Evolutionary conservation across 2,329 filamentous ascomycete genomes (phyloP).

Genomic region (Gaeumannomyces tritici): DNA sequence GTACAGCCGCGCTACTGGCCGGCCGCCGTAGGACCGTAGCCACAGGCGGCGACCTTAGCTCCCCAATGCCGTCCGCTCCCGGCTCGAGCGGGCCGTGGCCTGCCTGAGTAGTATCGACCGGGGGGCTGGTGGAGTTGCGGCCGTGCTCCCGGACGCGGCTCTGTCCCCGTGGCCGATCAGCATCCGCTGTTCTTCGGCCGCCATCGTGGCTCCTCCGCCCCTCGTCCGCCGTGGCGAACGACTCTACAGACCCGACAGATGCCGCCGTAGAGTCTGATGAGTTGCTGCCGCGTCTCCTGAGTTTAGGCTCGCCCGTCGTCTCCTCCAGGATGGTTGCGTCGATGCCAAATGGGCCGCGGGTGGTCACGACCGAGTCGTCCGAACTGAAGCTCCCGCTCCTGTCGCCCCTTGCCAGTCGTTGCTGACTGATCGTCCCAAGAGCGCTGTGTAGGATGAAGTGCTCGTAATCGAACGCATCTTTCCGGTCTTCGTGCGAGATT

Average conservation of each 20-base stretch:
- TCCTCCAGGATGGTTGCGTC: not conserved
- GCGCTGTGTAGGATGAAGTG: constrained; percentile 92
- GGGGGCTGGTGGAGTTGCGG: not conserved
- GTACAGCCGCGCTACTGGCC: constrained; percentile 26
- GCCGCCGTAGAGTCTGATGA: constrained; percentile 12
- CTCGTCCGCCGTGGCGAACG: constrained; percentile 49
- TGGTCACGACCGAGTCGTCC: constrained; percentile 52
- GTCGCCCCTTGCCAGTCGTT: constrained; percentile 31
- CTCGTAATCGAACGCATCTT: constrained; percentile 94
- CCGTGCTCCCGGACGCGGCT: not conserved
- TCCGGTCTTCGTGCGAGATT: constrained; percentile 80
- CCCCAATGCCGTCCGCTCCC: not conserved
- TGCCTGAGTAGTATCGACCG: not conserved
- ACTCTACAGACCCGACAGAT: constrained; percentile 35
- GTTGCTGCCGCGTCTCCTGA: constrained; percentile 9
- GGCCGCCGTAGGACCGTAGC: constrained; percentile 31
- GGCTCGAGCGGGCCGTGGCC: not conserved
- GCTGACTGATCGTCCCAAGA: constrained; percentile 64
- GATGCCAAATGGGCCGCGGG: constrained; percentile 33
- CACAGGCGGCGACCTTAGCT: constrained; percentile 6
- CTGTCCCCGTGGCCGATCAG: not conserved
- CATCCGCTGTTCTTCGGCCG: constrained; percentile 1
- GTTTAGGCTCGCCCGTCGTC: constrained; percentile 7
- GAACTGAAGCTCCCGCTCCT: constrained; percentile 48
- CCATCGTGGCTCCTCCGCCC: constrained; percentile 25